Base-by-base conservation (phyloP, 139 green algal species). In the Chlamydomonas sp. region DNA sequence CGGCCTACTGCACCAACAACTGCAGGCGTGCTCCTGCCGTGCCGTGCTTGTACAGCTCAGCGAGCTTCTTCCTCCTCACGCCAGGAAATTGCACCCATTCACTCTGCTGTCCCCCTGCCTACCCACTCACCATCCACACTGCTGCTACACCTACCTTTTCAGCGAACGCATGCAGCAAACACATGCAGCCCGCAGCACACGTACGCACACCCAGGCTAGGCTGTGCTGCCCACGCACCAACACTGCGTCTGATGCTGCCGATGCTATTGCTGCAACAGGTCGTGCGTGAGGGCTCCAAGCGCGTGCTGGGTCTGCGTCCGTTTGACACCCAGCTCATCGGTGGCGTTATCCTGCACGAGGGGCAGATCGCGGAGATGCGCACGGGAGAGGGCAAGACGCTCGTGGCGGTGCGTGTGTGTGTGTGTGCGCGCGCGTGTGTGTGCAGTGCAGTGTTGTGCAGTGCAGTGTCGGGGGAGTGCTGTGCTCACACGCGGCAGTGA, bases 281-380 rank as follows among this genome's bases (percentile, higher is more conserved):
- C 38, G 95, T 96, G 24, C 85, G 95, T 16, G 95, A 99, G 79
- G 95, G 83, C 2, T 91, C 87, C 2, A 78, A 74, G 58, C 87
- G 95, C 43, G 95, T 97, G 69, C 85, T 99, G 65, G 92, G 91
- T 34, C 80, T 99, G 73, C 80, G 95, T 16, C 95, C 94, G 5
- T 98, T 98, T 78, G 95, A 99, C 68, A 92, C 97, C 34, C 95
- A 99, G 87, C 81, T 98, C 16, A 96, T 99, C 20, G 95, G 95
- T 35, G 94, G 92, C 54, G 91, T 96, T 73, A 91, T 92, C 48
- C 83, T 99, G 58, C 88, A 96, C 63, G 86, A 96, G 54, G 93
- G 94, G 2, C 78, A 88, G 78, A 89, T 95, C 38, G 92, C 94
- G 0, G 94, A 98, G 84, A 98, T 98, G 94, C 65, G 78, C 35